Evolutionary conservation across 169 alveolate genomes (phyloP).

Genomic region (Plasmodium berghei): DNA sequence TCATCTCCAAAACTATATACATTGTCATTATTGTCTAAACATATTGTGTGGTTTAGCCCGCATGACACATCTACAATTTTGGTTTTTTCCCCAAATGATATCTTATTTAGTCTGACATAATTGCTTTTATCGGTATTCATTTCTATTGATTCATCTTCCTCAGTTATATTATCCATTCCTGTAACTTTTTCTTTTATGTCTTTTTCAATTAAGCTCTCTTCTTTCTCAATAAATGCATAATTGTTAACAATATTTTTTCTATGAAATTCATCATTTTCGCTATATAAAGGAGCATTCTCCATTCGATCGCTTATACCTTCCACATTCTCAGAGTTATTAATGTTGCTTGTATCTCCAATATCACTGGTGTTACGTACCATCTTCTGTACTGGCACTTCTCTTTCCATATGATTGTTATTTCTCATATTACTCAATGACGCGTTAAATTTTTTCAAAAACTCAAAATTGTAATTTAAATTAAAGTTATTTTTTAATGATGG

Average conservation of each 20-base stretch:
- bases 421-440: conserved; percentile 9
- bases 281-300: neutral
- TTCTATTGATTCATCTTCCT: conserved; percentile 1
- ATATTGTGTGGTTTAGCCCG: conserved; percentile 66
- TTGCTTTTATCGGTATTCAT: conserved; percentile 19
- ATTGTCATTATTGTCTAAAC: conserved; percentile 68
- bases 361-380: neutral
- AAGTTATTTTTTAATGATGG: conserved; percentile 63
- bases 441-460: conserved; percentile 17
- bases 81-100: conserved; percentile 60
- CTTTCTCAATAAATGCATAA: neutral
- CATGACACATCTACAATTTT: conserved; percentile 71
- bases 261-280: neutral
- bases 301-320: neutral
- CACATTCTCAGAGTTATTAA: neutral
- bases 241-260: neutral
- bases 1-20: conserved; percentile 76
- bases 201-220: neutral
- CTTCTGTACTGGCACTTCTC: neutral
- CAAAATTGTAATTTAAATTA: conserved; percentile 68
- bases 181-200: neutral
- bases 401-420: neutral
- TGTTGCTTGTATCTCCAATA: neutral
- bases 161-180: no score
- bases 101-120: conserved; percentile 42